Evolutionary conservation across 345 rosid genomes (phyloP).

Genomic region (Erodium maritimum): DNA sequence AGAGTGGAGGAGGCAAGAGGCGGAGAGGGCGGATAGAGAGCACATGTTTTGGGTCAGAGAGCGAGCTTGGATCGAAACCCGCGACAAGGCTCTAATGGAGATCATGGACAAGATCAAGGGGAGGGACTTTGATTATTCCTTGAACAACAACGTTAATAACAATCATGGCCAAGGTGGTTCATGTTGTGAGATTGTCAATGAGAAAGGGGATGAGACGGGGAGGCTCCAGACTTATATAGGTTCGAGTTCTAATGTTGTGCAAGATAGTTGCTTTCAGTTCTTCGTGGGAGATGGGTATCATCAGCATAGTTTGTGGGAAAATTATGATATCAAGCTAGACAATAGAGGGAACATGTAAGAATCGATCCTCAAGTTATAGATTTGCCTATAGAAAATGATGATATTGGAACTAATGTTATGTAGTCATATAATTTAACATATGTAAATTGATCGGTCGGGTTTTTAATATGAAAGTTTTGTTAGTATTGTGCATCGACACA

Average conservation of each 20-base stretch:
- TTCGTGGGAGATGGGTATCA: constrained; percentile 72
- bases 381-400: no score
- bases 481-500: no score
- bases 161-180: constrained; percentile 25
- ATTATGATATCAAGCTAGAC: constrained; percentile 60
- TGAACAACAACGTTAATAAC: no score
- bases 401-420: no score
- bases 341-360: constrained; percentile 66
- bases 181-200: constrained; percentile 23
- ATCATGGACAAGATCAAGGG: constrained; percentile 50
- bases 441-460: no score
- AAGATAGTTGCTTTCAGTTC: constrained; percentile 63
- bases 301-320: constrained; percentile 52
- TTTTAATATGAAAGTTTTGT: no score
- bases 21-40: constrained; percentile 54
- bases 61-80: constrained; percentile 77
- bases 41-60: constrained; percentile 83
- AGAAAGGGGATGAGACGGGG: constrained; percentile 19
- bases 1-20: constrained; percentile 72
- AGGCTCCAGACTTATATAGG: constrained; percentile 25
- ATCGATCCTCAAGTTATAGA: no score
- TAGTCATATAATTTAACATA: no score
- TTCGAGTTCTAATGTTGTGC: constrained; percentile 38
- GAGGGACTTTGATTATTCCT: constrained; percentile 1
- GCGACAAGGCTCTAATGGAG: constrained; percentile 75